phyloP scores from a whole-genome alignment of 2,329 filamentous ascomycete genomes.

The Colletotrichum simmondsii region DNA sequence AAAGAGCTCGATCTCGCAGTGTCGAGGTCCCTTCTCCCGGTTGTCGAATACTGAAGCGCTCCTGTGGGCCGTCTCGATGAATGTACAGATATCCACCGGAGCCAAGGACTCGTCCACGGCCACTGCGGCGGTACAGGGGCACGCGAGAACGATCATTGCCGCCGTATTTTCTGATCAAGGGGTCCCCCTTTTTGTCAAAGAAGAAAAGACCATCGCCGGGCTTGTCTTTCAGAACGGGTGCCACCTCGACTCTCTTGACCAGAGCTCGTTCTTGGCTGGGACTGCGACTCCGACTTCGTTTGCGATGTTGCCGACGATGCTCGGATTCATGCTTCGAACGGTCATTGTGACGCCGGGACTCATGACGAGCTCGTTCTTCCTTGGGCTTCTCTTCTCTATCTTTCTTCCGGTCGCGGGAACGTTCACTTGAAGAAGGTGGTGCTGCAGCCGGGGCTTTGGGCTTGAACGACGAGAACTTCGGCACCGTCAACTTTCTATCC shows the following conservation, averaged over 20 bases:
- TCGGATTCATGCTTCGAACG: constrained; percentile 9
- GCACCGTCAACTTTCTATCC: constrained; percentile 52
- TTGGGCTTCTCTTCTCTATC: not conserved
- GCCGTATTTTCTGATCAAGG: constrained; percentile 79
- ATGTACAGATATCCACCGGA: constrained; percentile 69
- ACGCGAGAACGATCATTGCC: constrained; percentile 77
- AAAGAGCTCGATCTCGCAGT: constrained; percentile 59
- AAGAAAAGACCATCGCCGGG: constrained; percentile 58
- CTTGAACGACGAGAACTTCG: constrained; percentile 82
- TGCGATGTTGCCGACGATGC: constrained; percentile 14
- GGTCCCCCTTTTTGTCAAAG: constrained; percentile 81
- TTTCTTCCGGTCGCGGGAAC: not conserved
- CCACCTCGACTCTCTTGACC: not conserved
- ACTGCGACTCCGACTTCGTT: constrained; percentile 22
- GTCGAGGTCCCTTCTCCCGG: constrained; percentile 53
- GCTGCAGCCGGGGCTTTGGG: constrained; percentile 50
- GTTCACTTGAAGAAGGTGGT: constrained; percentile 26
- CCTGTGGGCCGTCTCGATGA: constrained; percentile 70
- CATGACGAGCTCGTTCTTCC: constrained; percentile 32
- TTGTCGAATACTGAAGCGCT: constrained; percentile 63
- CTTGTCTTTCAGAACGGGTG: constrained; percentile 40
- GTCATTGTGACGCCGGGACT: constrained; percentile 36
- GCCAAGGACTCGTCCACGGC: constrained; percentile 78
- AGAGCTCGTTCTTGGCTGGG: not conserved
- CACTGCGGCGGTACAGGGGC: constrained; percentile 76